Evolutionary conservation across 176 grass and related monocot genomes (phyloP).

Genomic region (Aegilops tauschii): DNA sequence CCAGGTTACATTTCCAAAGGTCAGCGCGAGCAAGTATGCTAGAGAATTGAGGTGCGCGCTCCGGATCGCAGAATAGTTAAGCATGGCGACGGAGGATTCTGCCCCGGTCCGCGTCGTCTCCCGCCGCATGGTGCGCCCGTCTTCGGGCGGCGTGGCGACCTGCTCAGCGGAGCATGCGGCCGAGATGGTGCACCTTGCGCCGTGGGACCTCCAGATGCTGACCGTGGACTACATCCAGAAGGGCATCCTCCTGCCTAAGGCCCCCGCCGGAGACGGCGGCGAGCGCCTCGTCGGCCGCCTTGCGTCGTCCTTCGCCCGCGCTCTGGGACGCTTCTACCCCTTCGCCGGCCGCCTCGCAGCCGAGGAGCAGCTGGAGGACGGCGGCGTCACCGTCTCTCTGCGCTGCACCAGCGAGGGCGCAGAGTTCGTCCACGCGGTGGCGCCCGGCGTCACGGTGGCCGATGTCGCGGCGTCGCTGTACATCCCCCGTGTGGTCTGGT

Average conservation of each 20-base stretch:
- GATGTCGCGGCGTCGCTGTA: constrained; percentile 17
- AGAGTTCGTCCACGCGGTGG: constrained; percentile 52
- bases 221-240: constrained; percentile 24
- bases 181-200: constrained; percentile 6
- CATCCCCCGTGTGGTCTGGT: constrained; percentile 16
- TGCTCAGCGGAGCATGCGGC: neutral
- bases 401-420: constrained; percentile 32
- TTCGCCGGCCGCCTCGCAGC: constrained; percentile 38
- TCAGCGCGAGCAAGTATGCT: too few relatives aligned
- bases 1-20: too few relatives aligned
- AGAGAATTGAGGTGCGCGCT: too few relatives aligned
- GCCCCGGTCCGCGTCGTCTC: neutral
- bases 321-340: constrained; percentile 41
- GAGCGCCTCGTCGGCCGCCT: constrained; percentile 12
- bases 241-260: constrained; percentile 23
- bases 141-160: neutral
- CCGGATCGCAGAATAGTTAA: too few relatives aligned
- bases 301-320: constrained; percentile 19
- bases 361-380: neutral
- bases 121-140: constrained; percentile 1
- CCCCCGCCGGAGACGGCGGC: neutral
- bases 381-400: neutral
- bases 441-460: constrained; percentile 25
- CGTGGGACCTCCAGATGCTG: constrained; percentile 27
- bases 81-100: neutral